phyloP scores from a whole-genome alignment of 148 eudicot species.

The Drosera capensis region DNA sequence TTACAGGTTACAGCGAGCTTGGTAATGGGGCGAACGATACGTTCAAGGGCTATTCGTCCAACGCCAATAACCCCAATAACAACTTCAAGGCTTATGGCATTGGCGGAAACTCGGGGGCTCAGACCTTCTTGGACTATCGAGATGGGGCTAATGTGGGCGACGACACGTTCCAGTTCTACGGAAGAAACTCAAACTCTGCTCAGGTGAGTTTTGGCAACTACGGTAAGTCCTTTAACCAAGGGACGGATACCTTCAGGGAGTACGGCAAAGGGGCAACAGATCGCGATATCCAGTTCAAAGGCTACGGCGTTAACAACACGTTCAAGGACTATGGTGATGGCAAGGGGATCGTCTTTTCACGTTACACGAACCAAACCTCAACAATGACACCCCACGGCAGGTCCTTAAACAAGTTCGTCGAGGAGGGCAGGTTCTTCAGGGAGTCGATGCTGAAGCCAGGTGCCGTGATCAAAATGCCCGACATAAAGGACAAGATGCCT shows the following conservation, averaged over 20 bases:
- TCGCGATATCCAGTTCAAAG: constrained; percentile 34
- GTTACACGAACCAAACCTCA: constrained; percentile 20
- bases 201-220: constrained; percentile 47
- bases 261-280: constrained; percentile 43
- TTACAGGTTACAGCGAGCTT: constrained; percentile 48
- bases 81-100: constrained; percentile 55
- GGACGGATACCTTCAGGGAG: constrained; percentile 48
- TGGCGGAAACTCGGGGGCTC: constrained; percentile 33
- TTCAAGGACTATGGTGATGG: constrained; percentile 59
- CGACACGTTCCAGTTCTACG: constrained; percentile 52
- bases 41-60: constrained; percentile 35
- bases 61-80: constrained; percentile 57
- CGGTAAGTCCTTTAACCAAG: constrained; percentile 64
- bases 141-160: constrained; percentile 57
- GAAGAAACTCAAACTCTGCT: constrained; percentile 27
- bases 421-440: constrained; percentile 67
- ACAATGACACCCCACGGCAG: constrained; percentile 6
- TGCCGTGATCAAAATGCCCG: constrained; percentile 53
- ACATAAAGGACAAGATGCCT: constrained; percentile 73
- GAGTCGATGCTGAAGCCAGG: constrained; percentile 56
- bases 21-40: constrained; percentile 59
- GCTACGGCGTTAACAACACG: constrained; percentile 52
- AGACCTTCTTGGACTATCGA: constrained; percentile 46
- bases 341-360: constrained; percentile 48
- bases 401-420: constrained; percentile 29